Evolutionary conservation across 257 asterid species (phyloP), one percentile per base, ranked within the genome.

Genomic region (Solanum infundibuliforme): DNA sequence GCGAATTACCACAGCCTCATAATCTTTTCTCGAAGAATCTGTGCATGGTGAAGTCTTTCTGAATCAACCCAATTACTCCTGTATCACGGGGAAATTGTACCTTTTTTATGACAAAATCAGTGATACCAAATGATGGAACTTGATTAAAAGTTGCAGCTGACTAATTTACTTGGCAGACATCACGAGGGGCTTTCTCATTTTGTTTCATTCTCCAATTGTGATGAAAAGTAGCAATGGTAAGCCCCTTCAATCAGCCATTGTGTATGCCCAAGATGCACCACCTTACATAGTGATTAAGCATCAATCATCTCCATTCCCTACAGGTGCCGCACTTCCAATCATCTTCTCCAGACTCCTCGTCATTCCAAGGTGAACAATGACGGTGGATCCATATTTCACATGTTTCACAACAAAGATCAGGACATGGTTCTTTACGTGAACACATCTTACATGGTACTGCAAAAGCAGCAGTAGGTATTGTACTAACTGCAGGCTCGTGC

Each of bases 241-340:
- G 71, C 86, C 71, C 86, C 69, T 82, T 82, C 69, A 48, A 82
- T 82, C 71, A 82, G 43, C 71, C 69, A 31, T 31, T 48, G 34
- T 48, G 69, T 62, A 29, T 81, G 85, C 41, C 68, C 36, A 81
- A 81, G 18, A 81, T 81, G 69, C 85, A 48, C 32, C 48, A 7
- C 29, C 85, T 31, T 81, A 29, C 5, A 48, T 31, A 48, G 71
- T 82, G 71, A 48, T 48, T 31, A 29, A 48, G 71, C 71, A 82
- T 48, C 86, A 31, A 48, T 35, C 91, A 94, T 79, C 93, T 88
- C 95, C 97, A 93, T 68, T 93, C 95, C 2, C 98, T 93, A 82
- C 99, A 96, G 83, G 72, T 87, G 79, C 98, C 98, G 91, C 99
- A 96, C 87, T 88, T 93, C 99, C 99, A 96, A 81, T 87, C 90